Evolutionary conservation across 2,329 filamentous ascomycete species (phyloP).

Genomic region (Neofusicoccum parvum): DNA sequence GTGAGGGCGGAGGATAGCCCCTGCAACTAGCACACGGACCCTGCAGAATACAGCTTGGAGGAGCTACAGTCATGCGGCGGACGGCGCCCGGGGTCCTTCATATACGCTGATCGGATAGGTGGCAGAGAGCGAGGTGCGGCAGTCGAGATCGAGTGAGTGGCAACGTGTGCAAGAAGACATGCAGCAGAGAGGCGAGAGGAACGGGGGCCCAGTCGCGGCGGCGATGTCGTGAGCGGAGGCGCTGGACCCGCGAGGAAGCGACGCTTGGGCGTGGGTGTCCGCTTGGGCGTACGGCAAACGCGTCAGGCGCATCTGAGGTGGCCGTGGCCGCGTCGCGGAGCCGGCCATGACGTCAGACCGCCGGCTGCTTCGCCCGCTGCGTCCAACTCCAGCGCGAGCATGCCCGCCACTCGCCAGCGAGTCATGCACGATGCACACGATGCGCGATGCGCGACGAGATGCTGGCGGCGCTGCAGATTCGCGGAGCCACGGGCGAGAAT

Average conservation of each 20-base stretch:
- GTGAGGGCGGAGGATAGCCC: constrained; percentile 7
- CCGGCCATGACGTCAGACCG: neutral
- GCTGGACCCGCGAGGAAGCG: neutral
- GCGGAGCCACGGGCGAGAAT: neutral
- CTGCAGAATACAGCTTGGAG: neutral
- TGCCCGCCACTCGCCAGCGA: neutral
- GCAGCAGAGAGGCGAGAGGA: neutral
- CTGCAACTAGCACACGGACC: constrained; percentile 8
- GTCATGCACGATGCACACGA: neutral
- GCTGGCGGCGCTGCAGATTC: neutral
- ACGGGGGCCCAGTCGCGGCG: neutral
- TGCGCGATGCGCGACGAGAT: constrained; percentile 7
- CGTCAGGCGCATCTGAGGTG: constrained; percentile 1
- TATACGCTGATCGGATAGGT: neutral
- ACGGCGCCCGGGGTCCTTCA: neutral
- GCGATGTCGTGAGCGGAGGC: constrained; percentile 1
- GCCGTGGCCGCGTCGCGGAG: neutral
- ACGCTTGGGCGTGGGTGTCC: neutral
- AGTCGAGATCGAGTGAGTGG: neutral
- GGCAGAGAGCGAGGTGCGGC: neutral
- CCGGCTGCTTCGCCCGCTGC: neutral
- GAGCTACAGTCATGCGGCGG: neutral
- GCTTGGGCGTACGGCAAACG: constrained; percentile 6
- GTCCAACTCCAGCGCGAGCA: neutral
- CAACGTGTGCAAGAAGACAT: neutral